Percentiles rank a stretch among this genome's conserved stretches.
These are phyloP conservation scores for Catharanthus roseus DNA, from an alignment of 257 asterid species.

Conservation along the genomic window DNA sequence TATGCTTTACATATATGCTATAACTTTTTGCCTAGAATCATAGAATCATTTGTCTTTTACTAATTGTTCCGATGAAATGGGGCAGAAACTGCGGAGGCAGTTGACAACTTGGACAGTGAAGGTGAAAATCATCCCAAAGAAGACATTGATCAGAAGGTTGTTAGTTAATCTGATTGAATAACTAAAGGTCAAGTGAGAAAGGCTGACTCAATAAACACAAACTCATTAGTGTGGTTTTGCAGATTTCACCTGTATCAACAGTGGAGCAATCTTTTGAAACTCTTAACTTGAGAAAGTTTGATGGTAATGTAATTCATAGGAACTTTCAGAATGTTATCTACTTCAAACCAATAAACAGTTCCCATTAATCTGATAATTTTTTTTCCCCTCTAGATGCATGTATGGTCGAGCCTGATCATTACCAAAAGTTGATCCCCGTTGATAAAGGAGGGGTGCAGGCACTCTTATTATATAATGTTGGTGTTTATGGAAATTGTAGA, in stretches of 20 bases:
- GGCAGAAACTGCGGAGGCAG: constrained; percentile 21
- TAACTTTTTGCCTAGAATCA: background rate
- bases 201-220: constrained; percentile 3
- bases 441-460: constrained; percentile 97
- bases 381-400: constrained; percentile 60
- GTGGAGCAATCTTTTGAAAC: constrained; percentile 77
- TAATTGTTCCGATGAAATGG: background rate
- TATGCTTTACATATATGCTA: background rate
- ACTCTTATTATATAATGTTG: constrained; percentile 76
- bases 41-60: background rate
- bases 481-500: constrained; percentile 79
- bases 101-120: background rate
- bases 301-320: constrained; percentile 37
- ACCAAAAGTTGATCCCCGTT: constrained; percentile 87
- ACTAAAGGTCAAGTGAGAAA: background rate
- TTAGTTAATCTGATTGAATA: background rate
- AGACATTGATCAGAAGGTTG: constrained; percentile 69
- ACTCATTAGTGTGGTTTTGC: constrained; percentile 27
- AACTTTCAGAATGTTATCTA: background rate
- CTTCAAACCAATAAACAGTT: background rate
- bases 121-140: constrained; percentile 38
- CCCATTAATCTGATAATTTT: background rate
- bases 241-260: constrained; percentile 81
- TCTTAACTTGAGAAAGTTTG: constrained; percentile 75
- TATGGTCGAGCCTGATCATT: constrained; percentile 89